phyloP scores from a whole-genome alignment of 192 early-diverging fungal species.

The Entrophospora sp. region DNA sequence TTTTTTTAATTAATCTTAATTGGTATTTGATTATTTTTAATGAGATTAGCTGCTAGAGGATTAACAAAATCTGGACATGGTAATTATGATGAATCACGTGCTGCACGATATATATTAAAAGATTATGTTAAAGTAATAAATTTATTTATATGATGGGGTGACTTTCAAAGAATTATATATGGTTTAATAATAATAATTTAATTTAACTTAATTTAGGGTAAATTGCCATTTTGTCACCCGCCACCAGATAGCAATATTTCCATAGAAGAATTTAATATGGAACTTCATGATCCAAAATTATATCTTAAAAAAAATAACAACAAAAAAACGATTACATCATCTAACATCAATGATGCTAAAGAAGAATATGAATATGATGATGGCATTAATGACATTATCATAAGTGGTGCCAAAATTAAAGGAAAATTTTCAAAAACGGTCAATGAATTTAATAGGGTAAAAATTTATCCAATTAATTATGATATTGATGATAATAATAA shows the following conservation, averaged over 20 bases:
- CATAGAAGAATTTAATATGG: slow-evolving; percentile 73
- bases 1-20: background rate
- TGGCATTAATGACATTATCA: slow-evolving; percentile 32
- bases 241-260: slow-evolving; percentile 59
- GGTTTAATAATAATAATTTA: background rate
- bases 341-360: slow-evolving; percentile 45
- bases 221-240: slow-evolving; percentile 82
- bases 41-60: slow-evolving; percentile 78
- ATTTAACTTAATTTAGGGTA: slow-evolving; percentile 49
- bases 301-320: slow-evolving; percentile 41
- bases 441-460: slow-evolving; percentile 41
- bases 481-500: slow-evolving; percentile 37
- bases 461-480: slow-evolving; percentile 55
- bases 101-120: slow-evolving; percentile 93
- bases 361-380: slow-evolving; percentile 32
- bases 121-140: slow-evolving; percentile 81
- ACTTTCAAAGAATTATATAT: background rate
- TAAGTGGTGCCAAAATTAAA: slow-evolving; percentile 36
- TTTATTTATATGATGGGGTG: background rate
- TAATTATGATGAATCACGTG: slow-evolving; percentile 95
- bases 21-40: background rate
- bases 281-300: slow-evolving; percentile 62
- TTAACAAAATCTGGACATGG: slow-evolving; percentile 87
- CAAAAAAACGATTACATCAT: slow-evolving; percentile 40
- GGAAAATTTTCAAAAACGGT: slow-evolving; percentile 31